Evolutionary conservation across 2,329 filamentous ascomycete genomes (phyloP), one percentile per base, ranked within the genome.

Genomic region (Curvularia hawaiiensis): DNA sequence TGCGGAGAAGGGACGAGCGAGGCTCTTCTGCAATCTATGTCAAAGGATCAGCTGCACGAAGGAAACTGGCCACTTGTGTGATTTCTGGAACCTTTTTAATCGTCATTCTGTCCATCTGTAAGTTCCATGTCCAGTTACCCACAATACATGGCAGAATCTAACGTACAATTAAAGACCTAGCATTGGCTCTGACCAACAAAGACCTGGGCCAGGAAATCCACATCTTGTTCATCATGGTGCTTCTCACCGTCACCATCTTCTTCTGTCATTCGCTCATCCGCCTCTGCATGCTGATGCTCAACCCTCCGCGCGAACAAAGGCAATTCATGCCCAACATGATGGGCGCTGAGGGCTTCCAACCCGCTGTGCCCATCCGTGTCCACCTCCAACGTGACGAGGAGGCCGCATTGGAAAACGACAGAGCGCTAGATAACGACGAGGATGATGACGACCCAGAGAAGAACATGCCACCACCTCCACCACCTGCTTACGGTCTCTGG

Each of bases 401-500:
- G 68, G 84, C 85, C 18, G 83, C 79, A 2, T 47, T 51, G 33
- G 63, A 80, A 50, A 83, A 86, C 57, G 78, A 83, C 0, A 78
- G n/a, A 6, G 39, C 26, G 3, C 87, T 87, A 20, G 68, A 69
- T 11, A 65, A 59, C 10, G 63, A 62, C 16, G 28, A 41, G 2
- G 63, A 64, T 18, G 60, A 44, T 10, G 51, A 50, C 1, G 62
- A 67, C 12, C 54, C 33, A 1, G 66, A 69, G 12, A 69, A 74
- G 31, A 54, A 71, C 18, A 56, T 61, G 9, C 51, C 66, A 9
- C 59, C 65, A 3, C 64, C 62, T 1, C 72, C 82, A 9, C 92
- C 93, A 4, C 92, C 93, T 0, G 91, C 91, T 2, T 97, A 97
- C 71, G 92, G 92, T 0, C 79, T 92, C 1, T 96, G 91, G 90